Evolutionary conservation across 2,329 filamentous ascomycete species (phyloP), one percentile per base, ranked within the genome.

Genomic region (Podosphaera xanthii): DNA sequence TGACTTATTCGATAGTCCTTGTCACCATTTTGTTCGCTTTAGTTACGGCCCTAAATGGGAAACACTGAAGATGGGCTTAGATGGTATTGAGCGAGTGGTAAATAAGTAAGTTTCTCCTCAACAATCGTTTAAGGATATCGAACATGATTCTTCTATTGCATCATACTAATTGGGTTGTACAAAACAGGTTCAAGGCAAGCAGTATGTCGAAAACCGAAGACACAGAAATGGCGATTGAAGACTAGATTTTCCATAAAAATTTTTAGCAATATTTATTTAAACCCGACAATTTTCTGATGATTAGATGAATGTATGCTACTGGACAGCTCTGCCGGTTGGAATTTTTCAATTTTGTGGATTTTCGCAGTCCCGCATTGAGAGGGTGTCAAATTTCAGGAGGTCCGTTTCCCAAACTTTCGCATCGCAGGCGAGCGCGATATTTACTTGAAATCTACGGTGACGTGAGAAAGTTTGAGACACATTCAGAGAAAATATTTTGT

Each of bases 1-100:
- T 69, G 91, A 97, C 71, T 72, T 97, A 65, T 97, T 97, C 65
- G 91, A 97, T 73, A 87, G 82, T 65, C 91, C 91, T 61, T 96
- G 91, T 72, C 91, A 97, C 72, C 85, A 92, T 73, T 94, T 91
- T 70, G 86, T 94, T 35, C 79, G 88, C 58, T 78, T 94, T 66
- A 88, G 84, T 59, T 94, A 92, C 68, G 88, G 88, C 0, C 88
- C 88, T 2, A 83, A 78, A 67, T 85, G 91, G 82, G 85, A 90
- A 9, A 79, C 81, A 46, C 73, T 94, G 60, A 82, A 84, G 76
- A 81, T 78, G 72, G 88, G 88, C 40, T 77, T 91, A 62, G 86
- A 94, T 69, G 87, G 84, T 48, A 91, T 94, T 66, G 86, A 94
- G 76, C 77, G 85, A 59, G 84, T 92, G 30, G 77, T 94, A 59